These are phyloP conservation scores for Polyplosphaeria fusca DNA, from an alignment of 495 filamentous ascomycete genomes.

Conservation along the genomic window DNA sequence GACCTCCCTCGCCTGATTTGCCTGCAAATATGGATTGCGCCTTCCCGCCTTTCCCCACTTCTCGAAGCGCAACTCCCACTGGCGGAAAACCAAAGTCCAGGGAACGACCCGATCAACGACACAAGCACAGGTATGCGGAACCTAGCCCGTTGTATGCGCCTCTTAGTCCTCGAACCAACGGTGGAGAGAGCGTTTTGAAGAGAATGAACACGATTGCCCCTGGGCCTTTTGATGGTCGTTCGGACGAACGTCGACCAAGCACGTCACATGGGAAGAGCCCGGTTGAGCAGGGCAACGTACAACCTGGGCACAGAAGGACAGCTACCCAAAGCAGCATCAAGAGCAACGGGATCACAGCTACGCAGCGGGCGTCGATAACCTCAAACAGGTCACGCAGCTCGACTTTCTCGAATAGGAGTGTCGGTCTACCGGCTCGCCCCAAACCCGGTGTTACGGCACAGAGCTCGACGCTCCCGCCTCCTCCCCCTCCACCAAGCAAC, in stretches of 20 bases:
- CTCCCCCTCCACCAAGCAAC: slow-evolving; percentile 15
- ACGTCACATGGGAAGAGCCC: slow-evolving; percentile 9
- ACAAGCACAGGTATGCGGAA: slow-evolving; percentile 34
- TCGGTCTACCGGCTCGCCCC: slow-evolving; percentile 17
- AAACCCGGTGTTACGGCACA: slow-evolving; percentile 1
- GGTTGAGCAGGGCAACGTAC: slow-evolving; percentile 17
- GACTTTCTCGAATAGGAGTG: slow-evolving; percentile 14
- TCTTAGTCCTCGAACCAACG: slow-evolving; percentile 43
- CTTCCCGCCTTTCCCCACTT: slow-evolving; percentile 60
- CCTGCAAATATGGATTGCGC: slow-evolving; percentile 55
- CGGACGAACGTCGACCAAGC: slow-evolving; percentile 24
- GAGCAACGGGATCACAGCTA: slow-evolving; percentile 28
- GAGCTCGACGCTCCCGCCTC: neutral
- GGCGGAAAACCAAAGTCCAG: slow-evolving; percentile 39
- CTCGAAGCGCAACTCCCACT: slow-evolving; percentile 44
- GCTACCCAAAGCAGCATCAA: slow-evolving; percentile 23
- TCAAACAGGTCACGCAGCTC: slow-evolving; percentile 27
- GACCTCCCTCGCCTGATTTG: slow-evolving; percentile 42
- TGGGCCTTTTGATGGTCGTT: slow-evolving; percentile 58
- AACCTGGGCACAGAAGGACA: slow-evolving; percentile 43
- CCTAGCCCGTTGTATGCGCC: slow-evolving; percentile 50
- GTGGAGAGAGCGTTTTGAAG: slow-evolving; percentile 48
- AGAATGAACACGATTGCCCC: slow-evolving; percentile 65
- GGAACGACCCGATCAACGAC: slow-evolving; percentile 40
- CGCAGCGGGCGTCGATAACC: slow-evolving; percentile 28